Evolutionary conservation across 306 rosid genomes (phyloP).

Genomic region (Begonia loranthoides): DNA sequence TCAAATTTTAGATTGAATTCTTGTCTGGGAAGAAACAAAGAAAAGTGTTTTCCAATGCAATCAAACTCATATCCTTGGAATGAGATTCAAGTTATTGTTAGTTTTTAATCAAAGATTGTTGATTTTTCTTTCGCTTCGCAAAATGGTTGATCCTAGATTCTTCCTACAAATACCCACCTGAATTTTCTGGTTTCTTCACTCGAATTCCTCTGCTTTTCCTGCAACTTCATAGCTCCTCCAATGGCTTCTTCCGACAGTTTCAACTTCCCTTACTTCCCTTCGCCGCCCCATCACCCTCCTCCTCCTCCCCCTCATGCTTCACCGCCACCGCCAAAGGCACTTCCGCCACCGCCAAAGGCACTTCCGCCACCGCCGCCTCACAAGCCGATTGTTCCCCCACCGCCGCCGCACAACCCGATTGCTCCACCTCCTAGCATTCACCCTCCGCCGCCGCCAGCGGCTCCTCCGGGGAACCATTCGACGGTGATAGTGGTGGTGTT

Average conservation of each 20-base stretch:
- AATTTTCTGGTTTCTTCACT: slow-evolving; percentile 10
- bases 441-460: slow-evolving; percentile 39
- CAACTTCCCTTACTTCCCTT: slow-evolving; percentile 19
- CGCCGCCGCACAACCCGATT: slow-evolving; percentile 14
- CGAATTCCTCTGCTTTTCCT: background rate
- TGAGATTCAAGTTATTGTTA: slow-evolving; percentile 44
- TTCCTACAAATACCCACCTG: slow-evolving; percentile 17
- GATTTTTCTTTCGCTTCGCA: too few species aligned
- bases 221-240: slow-evolving; percentile 1
- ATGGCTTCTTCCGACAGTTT: slow-evolving; percentile 36
- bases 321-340: slow-evolving; percentile 16
- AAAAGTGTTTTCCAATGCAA: slow-evolving; percentile 60
- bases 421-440: slow-evolving; percentile 26
- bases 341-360: slow-evolving; percentile 23
- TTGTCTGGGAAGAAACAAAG: background rate
- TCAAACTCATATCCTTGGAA: slow-evolving; percentile 45
- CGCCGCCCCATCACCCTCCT: slow-evolving; percentile 12
- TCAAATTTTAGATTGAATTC: background rate
- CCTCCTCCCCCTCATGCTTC: slow-evolving; percentile 9
- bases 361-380: slow-evolving; percentile 18
- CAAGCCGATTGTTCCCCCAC: slow-evolving; percentile 19
- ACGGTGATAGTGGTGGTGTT: slow-evolving; percentile 42
- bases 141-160: slow-evolving; percentile 2
- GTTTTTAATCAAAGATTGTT: background rate
- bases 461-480: slow-evolving; percentile 34